Percentiles rank a stretch among this genome's conserved stretches.
Evolutionary conservation across 768 basidiomycete species (phyloP).

Genomic region (Russula dissimulans): DNA sequence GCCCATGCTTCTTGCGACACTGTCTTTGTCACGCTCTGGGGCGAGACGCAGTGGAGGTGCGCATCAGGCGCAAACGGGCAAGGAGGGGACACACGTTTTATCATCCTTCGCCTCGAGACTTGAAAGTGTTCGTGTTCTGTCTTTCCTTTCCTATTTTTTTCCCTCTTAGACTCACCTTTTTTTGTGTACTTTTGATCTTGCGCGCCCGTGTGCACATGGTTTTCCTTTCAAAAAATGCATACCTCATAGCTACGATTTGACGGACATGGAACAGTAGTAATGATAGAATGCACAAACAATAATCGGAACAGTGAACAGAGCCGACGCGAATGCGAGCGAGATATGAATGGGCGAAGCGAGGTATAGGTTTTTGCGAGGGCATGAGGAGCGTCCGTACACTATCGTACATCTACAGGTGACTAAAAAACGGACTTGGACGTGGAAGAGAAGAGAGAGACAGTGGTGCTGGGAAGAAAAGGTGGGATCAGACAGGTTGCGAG

Average conservation of each 20-base stretch:
- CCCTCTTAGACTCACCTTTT: background rate
- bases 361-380: background rate
- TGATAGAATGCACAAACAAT: constrained; percentile 10
- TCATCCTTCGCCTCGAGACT: background rate
- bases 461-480: too few relatives aligned
- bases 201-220: background rate
- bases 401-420: too few relatives aligned
- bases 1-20: background rate
- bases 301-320: background rate
- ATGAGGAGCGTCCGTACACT: too few relatives aligned
- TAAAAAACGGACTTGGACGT: too few relatives aligned
- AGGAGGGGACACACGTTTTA: background rate
- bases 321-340: background rate
- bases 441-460: background rate
- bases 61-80: background rate
- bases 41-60: background rate
- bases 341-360: background rate
- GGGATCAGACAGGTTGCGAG: background rate
- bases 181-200: background rate
- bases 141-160: background rate
- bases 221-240: background rate
- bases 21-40: background rate
- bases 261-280: constrained; percentile 17
- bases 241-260: constrained; percentile 18
- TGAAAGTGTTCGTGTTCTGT: background rate